Evolutionary conservation across 1,139 yeast species (phyloP), one percentile per base, ranked within the genome.

Genomic region (Scheffersomyces segobiensis): DNA sequence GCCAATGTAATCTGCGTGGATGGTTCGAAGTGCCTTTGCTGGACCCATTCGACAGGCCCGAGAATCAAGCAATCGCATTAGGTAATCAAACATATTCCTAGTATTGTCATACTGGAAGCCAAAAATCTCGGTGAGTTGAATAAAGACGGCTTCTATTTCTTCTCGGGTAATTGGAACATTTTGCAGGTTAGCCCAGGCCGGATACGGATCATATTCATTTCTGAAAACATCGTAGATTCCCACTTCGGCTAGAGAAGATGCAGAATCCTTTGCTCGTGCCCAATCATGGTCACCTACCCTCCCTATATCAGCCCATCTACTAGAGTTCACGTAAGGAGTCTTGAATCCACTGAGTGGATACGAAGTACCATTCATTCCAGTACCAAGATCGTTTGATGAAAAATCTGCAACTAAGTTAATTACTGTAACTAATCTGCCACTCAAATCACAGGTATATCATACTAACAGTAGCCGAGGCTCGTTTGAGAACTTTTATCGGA

Each of bases 1-100:
- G 52, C 98, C 98, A 69, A 95, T 86, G 67, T 88, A 88, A 59
- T 89, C 90, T 0, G 88, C 90, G 71, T 89, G 93, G 52, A 88
- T 65, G 0, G 91, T 80, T 52, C 78, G 71, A 57, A 89, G 74
- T 0, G 93, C 92, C 53, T 74, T 77, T 1, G 62, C 64, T 0
- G 90, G 83, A 0, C 81, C 78, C 75, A 86, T 80, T 63, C 93
- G 77, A n/a, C 91, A 82, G 1, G 91, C 84, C 63, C 93, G 76
- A 0, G 93, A 88, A 66, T 89, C 93, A 58, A 89, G 72, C 62
- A 87, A 78, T 24, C 84, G 75, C 79, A 89, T 68, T 26, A 88
- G 73, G 66, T 85, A 87, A 62, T 87, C 90, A 71, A 77, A 85
- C 86, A 88, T 87, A 67, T 89, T 89, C 57, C 80, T 81, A 56